A percentile compares a stretch with the other conserved stretches of the same genome.
These are phyloP conservation scores for Pichia paraexigua DNA, from an alignment of 805 yeast species.

Conservation along the genomic window DNA sequence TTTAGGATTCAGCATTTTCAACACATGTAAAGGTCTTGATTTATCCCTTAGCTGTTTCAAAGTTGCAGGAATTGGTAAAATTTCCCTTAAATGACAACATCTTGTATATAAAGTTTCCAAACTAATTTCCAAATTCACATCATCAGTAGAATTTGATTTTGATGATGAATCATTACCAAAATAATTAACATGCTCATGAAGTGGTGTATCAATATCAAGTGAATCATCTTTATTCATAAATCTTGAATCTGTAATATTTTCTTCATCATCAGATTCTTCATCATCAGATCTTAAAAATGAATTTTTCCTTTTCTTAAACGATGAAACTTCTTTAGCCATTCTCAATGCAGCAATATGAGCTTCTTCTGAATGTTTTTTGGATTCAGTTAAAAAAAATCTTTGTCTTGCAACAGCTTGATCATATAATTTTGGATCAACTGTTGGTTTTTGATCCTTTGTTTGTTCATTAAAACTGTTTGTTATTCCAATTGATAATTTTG, in stretches of 20 bases:
- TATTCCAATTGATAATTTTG: conserved; percentile 62
- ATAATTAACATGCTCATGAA: conserved; percentile 38
- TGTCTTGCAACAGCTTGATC: conserved; percentile 54
- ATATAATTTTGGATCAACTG: conserved; percentile 40
- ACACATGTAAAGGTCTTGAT: conserved; percentile 42
- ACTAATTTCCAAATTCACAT: conserved; percentile 25
- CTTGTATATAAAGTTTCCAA: conserved; percentile 43
- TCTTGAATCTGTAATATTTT: conserved; percentile 3
- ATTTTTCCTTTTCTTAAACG: conserved; percentile 30
- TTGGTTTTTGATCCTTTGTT: conserved; percentile 21
- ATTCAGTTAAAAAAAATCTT: conserved; percentile 44
- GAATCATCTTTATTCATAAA: conserved; percentile 2
- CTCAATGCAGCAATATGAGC: conserved; percentile 67
- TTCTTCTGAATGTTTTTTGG: conserved; percentile 66
- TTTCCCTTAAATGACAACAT: conserved; percentile 42
- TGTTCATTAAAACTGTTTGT: conserved; percentile 37
- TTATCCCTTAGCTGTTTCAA: conserved; percentile 46
- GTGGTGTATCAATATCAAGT: conserved; percentile 64
- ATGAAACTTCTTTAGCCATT: conserved; percentile 57
- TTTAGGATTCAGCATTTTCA: conserved; percentile 48
- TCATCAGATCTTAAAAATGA: conserved; percentile 16
- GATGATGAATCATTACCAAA: conserved; percentile 18
- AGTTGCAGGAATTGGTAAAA: conserved; percentile 43
- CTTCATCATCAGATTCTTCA: conserved; percentile 15
- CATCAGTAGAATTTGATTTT: background rate